Percentiles rank a stretch among this genome's conserved stretches.
Conservation (phyloP, 345 rosid species). For the Pugionium cornutum region DNA sequence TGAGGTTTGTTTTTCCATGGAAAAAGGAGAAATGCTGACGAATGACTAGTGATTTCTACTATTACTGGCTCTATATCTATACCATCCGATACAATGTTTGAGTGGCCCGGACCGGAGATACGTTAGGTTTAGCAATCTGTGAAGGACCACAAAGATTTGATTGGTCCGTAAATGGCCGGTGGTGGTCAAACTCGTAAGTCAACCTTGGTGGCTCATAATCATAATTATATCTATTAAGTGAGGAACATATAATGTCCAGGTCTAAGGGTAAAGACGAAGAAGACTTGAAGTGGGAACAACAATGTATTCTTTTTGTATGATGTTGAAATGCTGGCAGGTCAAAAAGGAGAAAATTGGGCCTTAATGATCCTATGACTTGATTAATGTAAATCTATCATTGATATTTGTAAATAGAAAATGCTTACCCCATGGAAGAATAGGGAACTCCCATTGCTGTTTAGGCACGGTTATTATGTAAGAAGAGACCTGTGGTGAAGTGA, state of each 20-base stretch:
- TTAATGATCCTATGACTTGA: conserved; percentile 20
- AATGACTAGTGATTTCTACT: conserved; percentile 36
- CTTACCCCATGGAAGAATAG: conserved; percentile 83
- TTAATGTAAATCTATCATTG: neutral
- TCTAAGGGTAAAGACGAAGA: conserved; percentile 39
- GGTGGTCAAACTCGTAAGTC: conserved; percentile 28
- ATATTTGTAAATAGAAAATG: neutral
- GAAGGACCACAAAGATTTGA: conserved; percentile 39
- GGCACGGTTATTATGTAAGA: conserved; percentile 71
- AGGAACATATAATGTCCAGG: conserved; percentile 34
- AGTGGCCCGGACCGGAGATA: conserved; percentile 37
- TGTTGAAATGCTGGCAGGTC: conserved; percentile 30
- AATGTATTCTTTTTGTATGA: conserved; percentile 19
- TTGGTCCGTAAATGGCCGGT: conserved; percentile 37
- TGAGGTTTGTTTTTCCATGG: conserved; percentile 20
- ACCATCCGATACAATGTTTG: conserved; percentile 41
- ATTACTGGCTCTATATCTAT: conserved; percentile 30
- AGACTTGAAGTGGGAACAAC: conserved; percentile 38
- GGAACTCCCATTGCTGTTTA: conserved; percentile 70
- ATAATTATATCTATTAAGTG: conserved; percentile 23
- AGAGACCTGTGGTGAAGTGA: conserved; percentile 58
- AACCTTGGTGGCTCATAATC: conserved; percentile 38
- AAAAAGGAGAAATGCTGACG: conserved; percentile 34
- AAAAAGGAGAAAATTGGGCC: conserved; percentile 27
- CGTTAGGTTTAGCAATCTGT: conserved; percentile 34